These are phyloP conservation scores for Podosphaera xanthii DNA, from an alignment of 2,329 filamentous ascomycete species.

Conservation along the genomic window DNA sequence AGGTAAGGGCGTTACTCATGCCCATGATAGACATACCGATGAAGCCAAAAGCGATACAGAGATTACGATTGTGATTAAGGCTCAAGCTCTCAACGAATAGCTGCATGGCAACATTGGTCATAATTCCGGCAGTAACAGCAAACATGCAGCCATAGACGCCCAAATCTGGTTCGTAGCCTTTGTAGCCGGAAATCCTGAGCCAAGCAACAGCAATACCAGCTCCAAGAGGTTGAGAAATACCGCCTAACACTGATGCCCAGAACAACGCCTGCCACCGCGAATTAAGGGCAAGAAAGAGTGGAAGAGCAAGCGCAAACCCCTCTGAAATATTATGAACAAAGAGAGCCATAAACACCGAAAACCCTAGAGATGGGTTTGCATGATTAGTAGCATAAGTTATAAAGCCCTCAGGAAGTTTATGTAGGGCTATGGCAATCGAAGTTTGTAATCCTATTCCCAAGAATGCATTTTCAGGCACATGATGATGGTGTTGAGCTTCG, in stretches of 20 bases:
- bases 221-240: slow-evolving; percentile 67
- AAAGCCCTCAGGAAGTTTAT: slow-evolving; percentile 77
- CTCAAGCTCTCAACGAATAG: slow-evolving; percentile 71
- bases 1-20: slow-evolving; percentile 64
- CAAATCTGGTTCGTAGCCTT: slow-evolving; percentile 26
- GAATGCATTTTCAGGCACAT: slow-evolving; percentile 85
- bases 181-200: slow-evolving; percentile 47
- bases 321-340: slow-evolving; percentile 98
- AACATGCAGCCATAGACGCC: slow-evolving; percentile 63
- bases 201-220: slow-evolving; percentile 66
- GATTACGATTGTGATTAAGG: slow-evolving; percentile 52
- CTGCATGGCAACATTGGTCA: slow-evolving; percentile 80
- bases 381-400: slow-evolving; percentile 96
- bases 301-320: slow-evolving; percentile 82
- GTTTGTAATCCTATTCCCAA: slow-evolving; percentile 90
- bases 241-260: slow-evolving; percentile 66
- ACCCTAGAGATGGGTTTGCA: slow-evolving; percentile 67
- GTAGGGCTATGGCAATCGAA: slow-evolving; percentile 77
- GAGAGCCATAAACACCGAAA: slow-evolving; percentile 82
- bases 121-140: slow-evolving; percentile 74
- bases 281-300: slow-evolving; percentile 73
- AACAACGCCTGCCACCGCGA: slow-evolving; percentile 63
- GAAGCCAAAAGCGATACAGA: slow-evolving; percentile 65
- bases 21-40: slow-evolving; percentile 74
- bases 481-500: slow-evolving; percentile 50